Conservation (phyloP, 768 basidiomycete genomes). For the Dioszegia aurantiaca region DNA sequence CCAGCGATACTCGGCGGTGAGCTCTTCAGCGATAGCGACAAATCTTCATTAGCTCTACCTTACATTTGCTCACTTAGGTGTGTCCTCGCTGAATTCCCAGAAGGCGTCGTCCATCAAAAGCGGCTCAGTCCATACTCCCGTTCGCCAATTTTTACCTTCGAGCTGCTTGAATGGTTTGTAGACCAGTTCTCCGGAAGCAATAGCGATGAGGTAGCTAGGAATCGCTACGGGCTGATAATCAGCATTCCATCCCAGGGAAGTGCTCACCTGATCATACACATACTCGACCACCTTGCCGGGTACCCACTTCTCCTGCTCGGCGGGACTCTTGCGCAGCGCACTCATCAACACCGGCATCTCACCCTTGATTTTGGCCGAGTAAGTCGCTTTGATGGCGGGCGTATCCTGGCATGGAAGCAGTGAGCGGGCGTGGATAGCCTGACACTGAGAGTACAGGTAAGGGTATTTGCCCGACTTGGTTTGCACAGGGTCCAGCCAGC, state of each 20-base stretch:
- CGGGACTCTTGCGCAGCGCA: constrained; percentile 74
- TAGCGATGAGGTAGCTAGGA: constrained; percentile 87
- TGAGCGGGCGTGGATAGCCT: constrained; percentile 82
- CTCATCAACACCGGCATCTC: constrained; percentile 83
- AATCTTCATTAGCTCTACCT: constrained; percentile 57
- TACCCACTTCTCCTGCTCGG: constrained; percentile 67
- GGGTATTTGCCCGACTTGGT: constrained; percentile 81
- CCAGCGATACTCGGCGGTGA: constrained; percentile 74
- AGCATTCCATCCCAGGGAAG: neutral
- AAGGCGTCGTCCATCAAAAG: constrained; percentile 70
- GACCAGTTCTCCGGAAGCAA: constrained; percentile 77
- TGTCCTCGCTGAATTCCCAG: constrained; percentile 87
- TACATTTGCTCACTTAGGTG: constrained; percentile 59
- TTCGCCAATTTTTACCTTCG: constrained; percentile 69
- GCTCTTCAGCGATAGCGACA: constrained; percentile 69
- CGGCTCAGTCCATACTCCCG: constrained; percentile 89
- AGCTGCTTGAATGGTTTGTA: constrained; percentile 64
- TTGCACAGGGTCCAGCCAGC: constrained; percentile 82
- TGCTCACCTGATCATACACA: constrained; percentile 68
- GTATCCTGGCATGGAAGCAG: constrained; percentile 83
- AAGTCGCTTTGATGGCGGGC: constrained; percentile 87
- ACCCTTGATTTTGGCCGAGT: constrained; percentile 71
- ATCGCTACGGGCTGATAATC: constrained; percentile 69
- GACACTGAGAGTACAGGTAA: constrained; percentile 88
- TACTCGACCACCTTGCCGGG: constrained; percentile 78